Conservation (phyloP, 306 rosid genomes). For the Herpetospermum pedunculosum region DNA sequence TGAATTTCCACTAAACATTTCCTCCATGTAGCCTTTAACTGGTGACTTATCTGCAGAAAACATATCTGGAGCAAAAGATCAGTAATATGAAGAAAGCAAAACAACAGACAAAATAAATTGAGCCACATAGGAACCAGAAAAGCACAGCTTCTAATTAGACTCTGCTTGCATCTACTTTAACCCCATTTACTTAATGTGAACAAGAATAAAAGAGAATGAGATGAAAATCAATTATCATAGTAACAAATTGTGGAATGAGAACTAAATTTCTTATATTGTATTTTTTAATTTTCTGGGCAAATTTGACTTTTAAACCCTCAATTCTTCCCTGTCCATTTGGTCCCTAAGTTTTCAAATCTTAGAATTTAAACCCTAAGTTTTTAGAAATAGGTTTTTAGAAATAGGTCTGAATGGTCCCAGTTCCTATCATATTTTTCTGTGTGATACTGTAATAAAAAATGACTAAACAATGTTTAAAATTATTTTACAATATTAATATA, state of each 20-base stretch:
- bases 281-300: background rate
- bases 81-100: slow-evolving; percentile 10
- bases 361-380: background rate
- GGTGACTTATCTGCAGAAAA: slow-evolving; percentile 65
- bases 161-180: background rate
- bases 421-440: background rate
- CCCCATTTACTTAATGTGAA: background rate
- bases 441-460: background rate
- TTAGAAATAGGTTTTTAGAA: background rate
- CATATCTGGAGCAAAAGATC: slow-evolving; percentile 32
- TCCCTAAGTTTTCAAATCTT: background rate
- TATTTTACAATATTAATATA: background rate
- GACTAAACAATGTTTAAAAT: background rate
- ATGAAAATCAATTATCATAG: background rate
- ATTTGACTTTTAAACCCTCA: background rate
- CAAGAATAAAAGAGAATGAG: background rate
- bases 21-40: slow-evolving; percentile 62
- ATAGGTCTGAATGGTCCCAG: background rate
- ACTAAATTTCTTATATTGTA: background rate
- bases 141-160: no score
- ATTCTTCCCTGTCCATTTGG: background rate
- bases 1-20: slow-evolving; percentile 75
- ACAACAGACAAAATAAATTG: background rate
- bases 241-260: background rate
- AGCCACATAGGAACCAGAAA: background rate